phyloP scores from a whole-genome alignment of 257 asterid genomes.

The Gentiana macrophylla region DNA sequence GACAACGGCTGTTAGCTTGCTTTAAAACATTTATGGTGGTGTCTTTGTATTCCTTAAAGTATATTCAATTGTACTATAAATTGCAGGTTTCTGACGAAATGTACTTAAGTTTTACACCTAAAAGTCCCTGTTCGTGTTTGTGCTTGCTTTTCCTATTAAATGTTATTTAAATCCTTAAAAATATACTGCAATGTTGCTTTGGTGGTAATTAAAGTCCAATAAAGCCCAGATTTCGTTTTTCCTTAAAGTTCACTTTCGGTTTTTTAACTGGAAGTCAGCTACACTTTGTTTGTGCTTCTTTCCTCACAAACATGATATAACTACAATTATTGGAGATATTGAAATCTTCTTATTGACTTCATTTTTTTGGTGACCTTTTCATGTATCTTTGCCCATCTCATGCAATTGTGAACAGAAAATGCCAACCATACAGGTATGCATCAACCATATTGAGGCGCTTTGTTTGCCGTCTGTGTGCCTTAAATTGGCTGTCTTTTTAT shows the following conservation, averaged over 20 bases:
- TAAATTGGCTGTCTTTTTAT: no score
- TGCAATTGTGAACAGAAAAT: constrained; percentile 63
- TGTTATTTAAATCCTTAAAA: background rate
- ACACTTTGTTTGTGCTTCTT: no score
- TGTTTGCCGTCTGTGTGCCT: no score
- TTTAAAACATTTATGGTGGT: no score
- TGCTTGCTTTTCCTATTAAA: no score
- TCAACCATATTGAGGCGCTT: background rate
- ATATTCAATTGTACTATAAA: background rate
- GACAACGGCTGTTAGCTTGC: no score
- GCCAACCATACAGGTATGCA: constrained; percentile 86
- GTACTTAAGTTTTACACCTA: no score
- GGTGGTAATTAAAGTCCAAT: constrained; percentile 6
- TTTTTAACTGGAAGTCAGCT: no score
- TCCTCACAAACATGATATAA: no score
- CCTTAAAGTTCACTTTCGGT: constrained; percentile 2
- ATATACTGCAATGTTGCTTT: constrained; percentile 1
- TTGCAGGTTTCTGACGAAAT: background rate
- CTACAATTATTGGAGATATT: background rate
- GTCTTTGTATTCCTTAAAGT: background rate
- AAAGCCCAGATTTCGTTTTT: background rate
- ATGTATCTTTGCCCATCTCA: constrained; percentile 25
- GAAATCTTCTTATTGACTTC: constrained; percentile 11
- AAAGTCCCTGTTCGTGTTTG: no score
- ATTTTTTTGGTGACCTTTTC: constrained; percentile 17